These are phyloP conservation scores for Aspergillus alliaceus DNA, from an alignment of 2,329 filamentous ascomycete species.

Conservation along the genomic window DNA sequence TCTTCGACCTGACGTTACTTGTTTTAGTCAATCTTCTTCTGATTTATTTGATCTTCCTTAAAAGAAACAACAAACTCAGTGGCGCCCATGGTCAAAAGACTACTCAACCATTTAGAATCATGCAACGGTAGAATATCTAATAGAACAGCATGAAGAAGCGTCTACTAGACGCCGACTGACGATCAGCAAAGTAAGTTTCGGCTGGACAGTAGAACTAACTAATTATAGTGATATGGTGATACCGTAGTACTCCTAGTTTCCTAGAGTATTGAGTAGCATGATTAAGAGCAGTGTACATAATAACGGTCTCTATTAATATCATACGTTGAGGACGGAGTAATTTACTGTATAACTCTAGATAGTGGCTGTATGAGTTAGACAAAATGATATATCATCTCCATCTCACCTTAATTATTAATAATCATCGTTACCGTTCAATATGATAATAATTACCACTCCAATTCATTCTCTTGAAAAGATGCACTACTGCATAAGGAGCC, in stretches of 20 bases:
- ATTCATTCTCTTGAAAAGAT: not conserved
- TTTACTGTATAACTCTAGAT: too few species aligned
- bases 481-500: constrained; percentile 2
- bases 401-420: not conserved
- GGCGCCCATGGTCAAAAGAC: not conserved
- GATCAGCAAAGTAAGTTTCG: not conserved
- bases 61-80: too few species aligned
- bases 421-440: not conserved
- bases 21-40: too few species aligned
- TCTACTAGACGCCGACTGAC: not conserved
- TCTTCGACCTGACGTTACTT: too few species aligned
- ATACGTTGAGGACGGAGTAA: not conserved
- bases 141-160: not conserved
- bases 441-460: not conserved
- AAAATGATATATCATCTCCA: not conserved
- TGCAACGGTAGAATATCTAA: not conserved
- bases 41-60: too few species aligned
- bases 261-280: not conserved
- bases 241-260: not conserved
- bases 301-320: not conserved
- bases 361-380: not conserved
- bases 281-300: not conserved
- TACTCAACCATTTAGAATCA: not conserved
- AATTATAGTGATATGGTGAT: not conserved
- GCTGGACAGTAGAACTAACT: not conserved